Evolutionary conservation across 768 basidiomycete species (phyloP), one percentile per base, ranked within the genome.

Genomic region (Kwoniella sp.): DNA sequence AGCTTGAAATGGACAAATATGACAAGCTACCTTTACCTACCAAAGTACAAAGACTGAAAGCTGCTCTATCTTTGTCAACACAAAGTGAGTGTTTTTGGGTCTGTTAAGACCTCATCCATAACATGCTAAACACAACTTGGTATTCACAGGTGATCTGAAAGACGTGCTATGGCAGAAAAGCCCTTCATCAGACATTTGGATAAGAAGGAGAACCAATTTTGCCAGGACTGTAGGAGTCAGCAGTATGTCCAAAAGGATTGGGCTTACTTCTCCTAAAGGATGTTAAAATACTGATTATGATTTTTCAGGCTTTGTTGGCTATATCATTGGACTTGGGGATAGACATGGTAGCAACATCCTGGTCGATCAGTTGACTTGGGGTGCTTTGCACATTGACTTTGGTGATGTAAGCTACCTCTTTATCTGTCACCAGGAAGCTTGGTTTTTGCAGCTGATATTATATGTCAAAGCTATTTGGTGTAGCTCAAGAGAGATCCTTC

Each of bases 251-350:
- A 15, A 44, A 44, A 10, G 8, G 40, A 49, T 33, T 33, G 7
- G 7, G 13, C 13, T 33, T 33, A 33, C 33, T 33, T 33, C 13
- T 33, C 5, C 13, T 33, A 13, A 6, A 33, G 5, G 33, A 33
- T 17, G 30, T 52, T n/a, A 7, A n/a, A 48, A 50, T 22, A 21
- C 1, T 37, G 24, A 37, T 26, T 47, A 21, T 40, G 19, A 24
- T 7, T 1, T 26, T 5, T 0, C 47, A 76, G 74, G 74, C 53
- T 78, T 81, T 67, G 75, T 81, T 17, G 81, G 81, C 0, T 76
- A 80, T 56, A 71, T 81, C 27, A 78, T 81, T 36, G 81, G 81
- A 13, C 58, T 82, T 12, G 81, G 81, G 2, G 81, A 82, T 63
- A 68, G 81, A 36, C 81, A 82, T 64, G 78, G 78, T 2, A 75